A percentile compares a stretch with the other conserved stretches of the same genome.
phyloP scores from a whole-genome alignment of 345 rosid genomes.

The Acer negundo region DNA sequence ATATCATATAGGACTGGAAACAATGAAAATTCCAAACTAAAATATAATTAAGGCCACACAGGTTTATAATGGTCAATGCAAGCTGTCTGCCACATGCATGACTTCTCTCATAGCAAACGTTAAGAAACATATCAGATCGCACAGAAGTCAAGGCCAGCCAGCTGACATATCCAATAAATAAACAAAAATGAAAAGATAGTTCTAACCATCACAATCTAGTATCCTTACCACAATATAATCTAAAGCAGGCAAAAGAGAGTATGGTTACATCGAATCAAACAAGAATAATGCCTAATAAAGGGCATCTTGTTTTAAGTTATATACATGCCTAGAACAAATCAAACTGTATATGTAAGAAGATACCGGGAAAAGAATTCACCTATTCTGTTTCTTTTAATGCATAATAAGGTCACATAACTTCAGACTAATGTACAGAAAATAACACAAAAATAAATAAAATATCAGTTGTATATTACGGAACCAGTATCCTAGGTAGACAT shows the following conservation, averaged over 20 bases:
- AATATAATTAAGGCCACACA: not conserved
- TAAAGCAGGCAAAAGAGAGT: not conserved
- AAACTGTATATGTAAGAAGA: not conserved
- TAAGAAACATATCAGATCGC: constrained; percentile 6
- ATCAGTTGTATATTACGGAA: not conserved
- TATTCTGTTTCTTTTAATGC: not conserved
- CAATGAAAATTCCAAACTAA: not conserved
- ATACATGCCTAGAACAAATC: not conserved
- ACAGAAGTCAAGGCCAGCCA: not conserved
- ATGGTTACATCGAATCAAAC: not conserved
- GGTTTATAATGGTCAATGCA: not conserved
- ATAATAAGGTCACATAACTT: not conserved
- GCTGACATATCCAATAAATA: not conserved
- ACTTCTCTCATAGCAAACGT: not conserved
- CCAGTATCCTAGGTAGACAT: not conserved
- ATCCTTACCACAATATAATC: not conserved
- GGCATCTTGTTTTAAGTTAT: not conserved
- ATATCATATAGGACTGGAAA: constrained; percentile 22
- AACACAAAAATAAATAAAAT: not conserved
- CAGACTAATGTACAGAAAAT: not conserved
- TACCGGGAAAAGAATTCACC: constrained; percentile 1
- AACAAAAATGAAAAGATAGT: not conserved
- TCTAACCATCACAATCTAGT: not conserved
- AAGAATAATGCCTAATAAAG: not conserved
- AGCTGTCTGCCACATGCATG: not conserved